Conservation (phyloP, 768 basidiomycete species). For the Mycena amicta region DNA sequence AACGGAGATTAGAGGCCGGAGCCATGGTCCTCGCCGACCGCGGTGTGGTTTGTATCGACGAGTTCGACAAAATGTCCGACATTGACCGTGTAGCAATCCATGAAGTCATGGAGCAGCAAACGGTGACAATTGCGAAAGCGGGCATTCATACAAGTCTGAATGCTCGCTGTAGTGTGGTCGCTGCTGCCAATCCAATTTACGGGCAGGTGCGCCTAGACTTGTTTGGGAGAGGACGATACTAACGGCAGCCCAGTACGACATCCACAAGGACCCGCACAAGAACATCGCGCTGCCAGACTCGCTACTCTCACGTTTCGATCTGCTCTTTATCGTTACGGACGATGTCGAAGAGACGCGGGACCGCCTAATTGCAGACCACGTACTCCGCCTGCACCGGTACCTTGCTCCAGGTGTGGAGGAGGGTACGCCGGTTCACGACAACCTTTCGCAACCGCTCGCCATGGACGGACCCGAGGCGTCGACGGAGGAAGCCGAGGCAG, state of each 20-base stretch:
- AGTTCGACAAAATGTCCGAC: slow-evolving; percentile 99
- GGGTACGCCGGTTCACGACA: slow-evolving; percentile 89
- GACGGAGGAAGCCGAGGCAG: slow-evolving; percentile 53
- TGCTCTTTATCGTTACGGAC: slow-evolving; percentile 97
- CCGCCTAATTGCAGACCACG: slow-evolving; percentile 94
- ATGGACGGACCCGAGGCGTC: slow-evolving; percentile 75
- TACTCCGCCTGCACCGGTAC: slow-evolving; percentile 96
- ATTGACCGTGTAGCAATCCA: slow-evolving; percentile 98
- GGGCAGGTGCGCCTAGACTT: slow-evolving; percentile 68
- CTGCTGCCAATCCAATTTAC: slow-evolving; percentile 98
- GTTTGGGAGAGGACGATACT: no score
- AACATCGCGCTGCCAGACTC: slow-evolving; percentile 99
- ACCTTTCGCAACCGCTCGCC: slow-evolving; percentile 82
- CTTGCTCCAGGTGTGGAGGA: slow-evolving; percentile 95
- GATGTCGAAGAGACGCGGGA: slow-evolving; percentile 96
- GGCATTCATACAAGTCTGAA: slow-evolving; percentile 98
- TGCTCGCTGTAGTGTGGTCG: slow-evolving; percentile 95
- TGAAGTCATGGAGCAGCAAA: slow-evolving; percentile 99
- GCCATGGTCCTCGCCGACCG: slow-evolving; percentile 99
- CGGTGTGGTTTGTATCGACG: slow-evolving; percentile 98
- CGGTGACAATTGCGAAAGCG: slow-evolving; percentile 98
- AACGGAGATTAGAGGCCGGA: slow-evolving; percentile 94
- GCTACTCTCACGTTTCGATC: slow-evolving; percentile 95
- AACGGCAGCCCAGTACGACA: slow-evolving; percentile 69
- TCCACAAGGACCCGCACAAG: slow-evolving; percentile 98